Percentiles rank a stretch among this genome's conserved stretches.
Conservation (phyloP, 495 filamentous ascomycete genomes). For the Penicillium subrubescens region DNA sequence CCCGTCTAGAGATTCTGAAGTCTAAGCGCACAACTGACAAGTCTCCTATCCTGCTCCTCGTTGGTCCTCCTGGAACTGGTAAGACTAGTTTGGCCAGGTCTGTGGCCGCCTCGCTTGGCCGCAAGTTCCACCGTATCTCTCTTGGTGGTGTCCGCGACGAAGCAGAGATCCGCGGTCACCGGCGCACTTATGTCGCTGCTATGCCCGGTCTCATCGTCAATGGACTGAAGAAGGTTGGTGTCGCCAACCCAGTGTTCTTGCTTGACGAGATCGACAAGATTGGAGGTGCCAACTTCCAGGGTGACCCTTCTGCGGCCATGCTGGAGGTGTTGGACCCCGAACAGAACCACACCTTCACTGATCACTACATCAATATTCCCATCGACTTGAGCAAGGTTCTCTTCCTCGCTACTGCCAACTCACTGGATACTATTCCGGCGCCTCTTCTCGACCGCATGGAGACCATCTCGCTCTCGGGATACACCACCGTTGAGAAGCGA, state of each 20-base stretch:
- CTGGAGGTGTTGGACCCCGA: slow-evolving; percentile 97
- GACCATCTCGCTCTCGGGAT: slow-evolving; percentile 86
- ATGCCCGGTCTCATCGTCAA: slow-evolving; percentile 97
- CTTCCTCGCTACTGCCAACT: slow-evolving; percentile 99
- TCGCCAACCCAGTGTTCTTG: slow-evolving; percentile 93
- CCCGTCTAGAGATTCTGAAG: slow-evolving; percentile 68
- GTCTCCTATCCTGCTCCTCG: slow-evolving; percentile 91
- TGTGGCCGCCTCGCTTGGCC: slow-evolving; percentile 84
- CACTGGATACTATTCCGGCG: slow-evolving; percentile 89
- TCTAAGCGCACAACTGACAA: slow-evolving; percentile 85
- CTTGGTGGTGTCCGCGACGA: slow-evolving; percentile 95
- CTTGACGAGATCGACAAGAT: slow-evolving; percentile 99
- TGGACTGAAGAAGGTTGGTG: slow-evolving; percentile 93
- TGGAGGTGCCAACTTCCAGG: slow-evolving; percentile 87
- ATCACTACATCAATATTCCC: slow-evolving; percentile 96
- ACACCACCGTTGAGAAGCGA: slow-evolving; percentile 97
- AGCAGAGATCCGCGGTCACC: slow-evolving; percentile 94
- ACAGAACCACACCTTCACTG: slow-evolving; percentile 91
- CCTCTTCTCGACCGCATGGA: slow-evolving; percentile 98
- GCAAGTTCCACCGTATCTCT: slow-evolving; percentile 97
- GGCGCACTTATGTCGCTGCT: slow-evolving; percentile 95
- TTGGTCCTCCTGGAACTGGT: slow-evolving; percentile 92
- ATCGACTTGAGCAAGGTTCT: slow-evolving; percentile 95
- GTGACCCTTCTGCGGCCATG: slow-evolving; percentile 98
- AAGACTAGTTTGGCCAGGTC: slow-evolving; percentile 97